Evolutionary conservation across 2,329 filamentous ascomycete species (phyloP), one percentile per base, ranked within the genome.

Genomic region (Penicillium psychrosexuale): DNA sequence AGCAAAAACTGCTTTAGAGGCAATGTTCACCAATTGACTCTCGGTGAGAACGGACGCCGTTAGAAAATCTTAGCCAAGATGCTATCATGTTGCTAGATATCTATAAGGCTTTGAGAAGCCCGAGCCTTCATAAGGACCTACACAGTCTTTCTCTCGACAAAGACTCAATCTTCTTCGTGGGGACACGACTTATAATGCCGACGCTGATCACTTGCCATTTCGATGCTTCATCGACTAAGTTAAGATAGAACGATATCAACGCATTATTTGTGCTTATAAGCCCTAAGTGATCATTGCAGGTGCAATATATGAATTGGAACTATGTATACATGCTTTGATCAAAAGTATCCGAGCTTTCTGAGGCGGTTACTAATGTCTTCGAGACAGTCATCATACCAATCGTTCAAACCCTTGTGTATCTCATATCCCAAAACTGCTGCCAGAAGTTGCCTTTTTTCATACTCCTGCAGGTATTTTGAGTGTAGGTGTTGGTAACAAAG

Each of bases 201-300:
- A 40, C 27, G 12, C 33, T 51, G 17, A 51, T 46, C 1, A 46
- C 49, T 46, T 46, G 27, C 40, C 27, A 51, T 39, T 52, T 52
- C 46, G 9, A 40, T 31, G 3, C 33, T 45, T 45, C 8, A 38
- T 51, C 49, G 40, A 40, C 34, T 8, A 3, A 52, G 34, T 34
- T 3, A 9, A 11, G 2, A 3, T 4, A 40, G 17, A 28, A 3
- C 47, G 33, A 22, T 51, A 45, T 9, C 40, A 5, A 45, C 24
- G 48, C 8, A 31, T 30, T 19, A 38, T 38, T 5, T n/a, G 12
- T 38, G 12, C n/a, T 51, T 36, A 1, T 28, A 3, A 50, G 37
- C 3, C 36, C 19, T 9, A 12, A 9, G 17, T 40, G 47, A 50
- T 34, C 15, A 50, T 8, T 40, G 36, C 0, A 39, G 15, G 19